Base-by-base conservation (phyloP, 1,284 basidiomycete genomes). In the Ustilago nuda region DNA sequence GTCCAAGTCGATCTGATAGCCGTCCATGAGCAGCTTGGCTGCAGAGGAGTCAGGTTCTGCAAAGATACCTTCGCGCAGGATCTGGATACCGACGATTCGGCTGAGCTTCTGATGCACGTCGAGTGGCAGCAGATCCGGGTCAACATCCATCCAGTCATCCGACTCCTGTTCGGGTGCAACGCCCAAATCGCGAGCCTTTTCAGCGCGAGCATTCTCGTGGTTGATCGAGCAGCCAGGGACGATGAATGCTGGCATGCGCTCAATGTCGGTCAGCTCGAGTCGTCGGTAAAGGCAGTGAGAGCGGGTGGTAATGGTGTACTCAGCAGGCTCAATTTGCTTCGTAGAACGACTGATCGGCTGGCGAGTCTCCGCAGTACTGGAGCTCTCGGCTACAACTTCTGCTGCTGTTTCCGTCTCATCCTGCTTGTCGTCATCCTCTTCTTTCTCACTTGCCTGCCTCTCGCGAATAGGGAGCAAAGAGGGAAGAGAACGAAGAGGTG, bases 201-300 rank as follows among this genome's bases (percentile, higher is more conserved):
- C 76, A 9, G 54, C 41, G 5, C 35, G 41, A 3, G 68, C 64
- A n/a, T 57, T 53, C n/a, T 69, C 66, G 52, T 73, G 60, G 36
- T 65, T 63, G 59, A 79, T 72, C 6, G 76, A 76, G 64, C 76
- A 79, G 33, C 71, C 66, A 2, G 76, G 76, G 17, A 76, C 76
- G 13, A 79, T 61, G 32, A 79, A 79, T 27, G 66, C 67, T 4
- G 76, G 76, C 5, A 36, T 43, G 17, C 67, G 64, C 32, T 64
- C 51, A 7, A 79, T 33, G 30, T 53, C 56, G 27, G 30, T 50
- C 50, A 79, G 27, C 6, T 66, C 54, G 8, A 79, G 66, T 12
- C 48, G 51, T 43, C 63, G 73, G 23, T 60, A 79, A 48, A 73
- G 50, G 50, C 66, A 73, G 45, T 68, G 71, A 36, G 61, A 64